These are phyloP conservation scores for Coemansia sp. DNA, from an alignment of 192 early-diverging fungal genomes.

Conservation along the genomic window DNA sequence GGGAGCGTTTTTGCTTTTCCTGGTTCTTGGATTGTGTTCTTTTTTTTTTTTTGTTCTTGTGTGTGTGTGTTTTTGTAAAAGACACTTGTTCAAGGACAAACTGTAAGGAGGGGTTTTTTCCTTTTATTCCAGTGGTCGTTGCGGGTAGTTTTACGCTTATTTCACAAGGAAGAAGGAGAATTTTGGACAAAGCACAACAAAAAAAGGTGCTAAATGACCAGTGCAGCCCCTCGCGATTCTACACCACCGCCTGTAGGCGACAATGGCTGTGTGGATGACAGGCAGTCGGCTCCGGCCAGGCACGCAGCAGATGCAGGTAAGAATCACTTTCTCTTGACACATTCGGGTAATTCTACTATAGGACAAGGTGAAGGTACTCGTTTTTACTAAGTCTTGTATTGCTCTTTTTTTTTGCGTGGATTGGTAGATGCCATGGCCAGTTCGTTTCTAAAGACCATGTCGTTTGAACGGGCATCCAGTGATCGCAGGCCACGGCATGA, in stretches of 20 bases:
- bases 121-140: too few relatives aligned
- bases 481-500: background rate
- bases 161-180: background rate
- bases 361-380: too few relatives aligned
- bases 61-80: too few relatives aligned
- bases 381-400: too few relatives aligned
- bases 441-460: conserved; percentile 36
- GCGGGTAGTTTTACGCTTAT: too few relatives aligned
- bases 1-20: too few relatives aligned
- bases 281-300: background rate
- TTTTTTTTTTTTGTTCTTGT: background rate
- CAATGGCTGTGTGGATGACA: background rate
- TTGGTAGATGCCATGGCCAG: conserved; percentile 16
- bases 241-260: conserved; percentile 23
- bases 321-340: too few relatives aligned
- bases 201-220: background rate
- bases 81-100: too few relatives aligned
- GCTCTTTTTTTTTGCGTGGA: too few relatives aligned
- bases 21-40: too few relatives aligned
- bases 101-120: too few relatives aligned
- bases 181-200: background rate
- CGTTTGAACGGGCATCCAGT: conserved; percentile 1
- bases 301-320: conserved; percentile 10
- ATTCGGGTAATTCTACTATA: too few relatives aligned
- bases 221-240: conserved; percentile 9